A percentile compares a stretch with the other conserved stretches of the same genome.
phyloP scores from a whole-genome alignment of 2,329 filamentous ascomycete genomes.

The Dactylonectria estremocensis region DNA sequence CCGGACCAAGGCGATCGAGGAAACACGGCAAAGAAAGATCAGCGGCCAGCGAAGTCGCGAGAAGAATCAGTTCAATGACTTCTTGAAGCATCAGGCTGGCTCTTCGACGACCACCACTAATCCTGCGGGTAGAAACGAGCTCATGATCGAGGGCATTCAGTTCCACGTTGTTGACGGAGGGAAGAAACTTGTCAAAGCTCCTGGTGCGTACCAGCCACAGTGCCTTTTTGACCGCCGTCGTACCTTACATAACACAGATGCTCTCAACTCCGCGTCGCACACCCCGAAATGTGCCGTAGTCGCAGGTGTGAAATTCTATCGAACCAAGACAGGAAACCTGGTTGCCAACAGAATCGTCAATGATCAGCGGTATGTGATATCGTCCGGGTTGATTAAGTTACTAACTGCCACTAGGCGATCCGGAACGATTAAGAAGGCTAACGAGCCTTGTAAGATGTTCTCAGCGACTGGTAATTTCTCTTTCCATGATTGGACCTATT shows the following conservation, averaged over 20 bases:
- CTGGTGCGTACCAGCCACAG: constrained; percentile 66
- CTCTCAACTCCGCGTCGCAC: constrained; percentile 71
- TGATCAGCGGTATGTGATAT: constrained; percentile 78
- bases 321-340: constrained; percentile 91
- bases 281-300: constrained; percentile 83
- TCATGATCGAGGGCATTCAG: constrained; percentile 79
- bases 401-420: constrained; percentile 64
- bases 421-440: constrained; percentile 75
- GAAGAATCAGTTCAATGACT: constrained; percentile 67
- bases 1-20: constrained; percentile 79
- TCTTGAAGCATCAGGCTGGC: constrained; percentile 49
- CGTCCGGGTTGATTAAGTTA: constrained; percentile 40
- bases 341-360: constrained; percentile 83
- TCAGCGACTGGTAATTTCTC: constrained; percentile 77
- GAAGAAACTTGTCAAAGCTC: constrained; percentile 83
- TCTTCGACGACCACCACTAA: constrained; percentile 41
- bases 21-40: constrained; percentile 73
- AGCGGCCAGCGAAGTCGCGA: constrained; percentile 70
- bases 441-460: constrained; percentile 81
- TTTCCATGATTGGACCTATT: constrained; percentile 52
- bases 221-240: constrained; percentile 3
- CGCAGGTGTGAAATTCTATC: constrained; percentile 85
- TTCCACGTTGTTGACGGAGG: constrained; percentile 83
- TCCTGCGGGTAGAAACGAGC: constrained; percentile 66
- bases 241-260: constrained; percentile 61